A percentile compares a stretch with the other conserved stretches of the same genome.
Evolutionary conservation across 805 yeast species (phyloP).

Genomic region (Ascoidea tarda): DNA sequence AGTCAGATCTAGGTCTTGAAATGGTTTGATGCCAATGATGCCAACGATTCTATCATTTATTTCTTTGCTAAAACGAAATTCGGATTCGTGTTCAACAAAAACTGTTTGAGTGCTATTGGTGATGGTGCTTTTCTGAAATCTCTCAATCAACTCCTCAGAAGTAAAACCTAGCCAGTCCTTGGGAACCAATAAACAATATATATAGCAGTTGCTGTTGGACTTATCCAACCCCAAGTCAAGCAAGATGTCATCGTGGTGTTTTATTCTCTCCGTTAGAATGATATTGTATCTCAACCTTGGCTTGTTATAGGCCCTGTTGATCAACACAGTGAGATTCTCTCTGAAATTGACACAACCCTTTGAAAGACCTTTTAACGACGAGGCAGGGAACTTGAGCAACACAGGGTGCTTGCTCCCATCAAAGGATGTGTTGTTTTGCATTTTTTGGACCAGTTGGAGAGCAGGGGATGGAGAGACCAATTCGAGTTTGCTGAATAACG

Average conservation of each 20-base stretch:
- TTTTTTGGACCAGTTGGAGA: no score
- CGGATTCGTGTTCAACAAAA: conserved; percentile 6
- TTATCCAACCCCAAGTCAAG: conserved; percentile 16
- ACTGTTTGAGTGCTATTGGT: not conserved
- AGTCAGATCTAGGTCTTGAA: conserved; percentile 1
- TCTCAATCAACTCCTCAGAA: conserved; percentile 8
- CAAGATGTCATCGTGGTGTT: conserved; percentile 11
- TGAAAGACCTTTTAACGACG: no score
- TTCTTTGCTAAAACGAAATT: conserved; percentile 10
- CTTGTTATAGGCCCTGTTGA: conserved; percentile 38
- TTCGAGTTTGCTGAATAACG: no score
- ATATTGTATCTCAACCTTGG: conserved; percentile 28
- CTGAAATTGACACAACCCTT: no score
- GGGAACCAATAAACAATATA: conserved; percentile 13
- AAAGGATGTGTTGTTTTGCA: no score
- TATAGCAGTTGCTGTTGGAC: conserved; percentile 12
- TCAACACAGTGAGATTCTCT: conserved; percentile 15
- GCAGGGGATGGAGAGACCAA: no score
- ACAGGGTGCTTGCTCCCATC: no score
- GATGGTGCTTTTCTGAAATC: not conserved
- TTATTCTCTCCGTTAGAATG: conserved; percentile 28
- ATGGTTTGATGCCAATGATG: conserved; percentile 21
- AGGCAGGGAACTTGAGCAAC: no score
- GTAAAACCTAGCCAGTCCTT: not conserved
- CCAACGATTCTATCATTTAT: conserved; percentile 17